Conservation (phyloP, 2,329 filamentous ascomycete species). For the Penicillium concentricum region DNA sequence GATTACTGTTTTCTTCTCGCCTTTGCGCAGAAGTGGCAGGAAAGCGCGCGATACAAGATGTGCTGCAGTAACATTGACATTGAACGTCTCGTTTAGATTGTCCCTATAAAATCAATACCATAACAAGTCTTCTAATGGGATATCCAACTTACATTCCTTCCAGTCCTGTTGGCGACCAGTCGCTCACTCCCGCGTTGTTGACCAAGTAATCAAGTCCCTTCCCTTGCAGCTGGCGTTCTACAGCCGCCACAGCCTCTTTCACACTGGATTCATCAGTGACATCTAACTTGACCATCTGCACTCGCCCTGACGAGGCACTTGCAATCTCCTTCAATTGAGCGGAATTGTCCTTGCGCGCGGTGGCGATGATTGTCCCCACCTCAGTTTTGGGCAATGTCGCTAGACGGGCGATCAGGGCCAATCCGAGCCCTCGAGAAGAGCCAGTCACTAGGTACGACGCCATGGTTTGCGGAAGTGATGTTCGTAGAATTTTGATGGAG, state of each 20-base stretch:
- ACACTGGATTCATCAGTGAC: conserved; percentile 38
- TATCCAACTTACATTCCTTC: conserved; percentile 24
- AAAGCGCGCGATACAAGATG: conserved; percentile 44
- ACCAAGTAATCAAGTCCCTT: conserved; percentile 49
- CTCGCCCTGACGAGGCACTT: conserved; percentile 33
- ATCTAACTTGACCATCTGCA: conserved; percentile 41
- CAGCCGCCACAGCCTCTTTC: conserved; percentile 32
- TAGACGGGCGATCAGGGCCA: conserved; percentile 34
- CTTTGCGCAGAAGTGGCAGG: conserved; percentile 40
- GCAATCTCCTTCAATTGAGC: conserved; percentile 37
- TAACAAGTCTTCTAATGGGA: not conserved
- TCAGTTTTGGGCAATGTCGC: conserved; percentile 31
- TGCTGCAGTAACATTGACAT: conserved; percentile 43
- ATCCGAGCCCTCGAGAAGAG: conserved; percentile 37
- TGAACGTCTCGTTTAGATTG: conserved; percentile 40
- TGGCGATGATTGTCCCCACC: conserved; percentile 44
- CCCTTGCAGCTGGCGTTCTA: conserved; percentile 36
- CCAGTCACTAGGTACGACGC: conserved; percentile 41
- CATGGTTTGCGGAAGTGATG: conserved; percentile 21
- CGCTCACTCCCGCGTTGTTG: conserved; percentile 45
- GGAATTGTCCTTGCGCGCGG: conserved; percentile 37
- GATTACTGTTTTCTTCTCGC: conserved; percentile 43
- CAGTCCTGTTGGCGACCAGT: conserved; percentile 15
- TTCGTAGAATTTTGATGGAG: too few relatives aligned
- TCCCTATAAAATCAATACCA: conserved; percentile 25